These are phyloP conservation scores for Fusarium gaditjirri DNA, from an alignment of 2,329 filamentous ascomycete species.

Conservation along the genomic window DNA sequence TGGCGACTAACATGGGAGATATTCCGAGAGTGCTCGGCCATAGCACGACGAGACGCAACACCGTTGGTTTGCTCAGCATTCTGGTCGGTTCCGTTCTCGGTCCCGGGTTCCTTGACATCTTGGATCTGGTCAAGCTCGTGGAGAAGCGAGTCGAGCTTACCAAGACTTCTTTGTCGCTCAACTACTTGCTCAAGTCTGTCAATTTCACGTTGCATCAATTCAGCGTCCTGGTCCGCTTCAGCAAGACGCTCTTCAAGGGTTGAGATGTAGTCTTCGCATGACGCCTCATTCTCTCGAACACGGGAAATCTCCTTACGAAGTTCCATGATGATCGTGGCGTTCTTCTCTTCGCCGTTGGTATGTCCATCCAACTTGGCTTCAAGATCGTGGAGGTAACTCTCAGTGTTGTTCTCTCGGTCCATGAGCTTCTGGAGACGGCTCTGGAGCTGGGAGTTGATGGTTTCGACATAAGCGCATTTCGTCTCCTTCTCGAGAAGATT, in stretches of 20 bases:
- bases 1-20: conserved; percentile 65
- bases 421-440: conserved; percentile 90
- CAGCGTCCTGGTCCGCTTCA: conserved; percentile 94
- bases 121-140: conserved; percentile 88
- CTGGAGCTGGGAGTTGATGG: conserved; percentile 89
- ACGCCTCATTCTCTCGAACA: conserved; percentile 87
- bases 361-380: conserved; percentile 92
- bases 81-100: conserved; percentile 39
- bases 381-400: conserved; percentile 91
- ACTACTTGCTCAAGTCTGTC: conserved; percentile 94
- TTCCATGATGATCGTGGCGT: conserved; percentile 83
- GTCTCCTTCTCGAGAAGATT: conserved; percentile 91
- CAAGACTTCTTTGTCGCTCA: conserved; percentile 92
- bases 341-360: conserved; percentile 92
- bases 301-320: conserved; percentile 91
- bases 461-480: conserved; percentile 92
- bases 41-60: conserved; percentile 54
- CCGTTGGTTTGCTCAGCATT: conserved; percentile 51
- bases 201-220: conserved; percentile 96
- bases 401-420: conserved; percentile 90
- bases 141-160: conserved; percentile 91
- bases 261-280: conserved; percentile 96
- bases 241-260: conserved; percentile 95
- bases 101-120: conserved; percentile 60
- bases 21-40: conserved; percentile 64